phyloP scores from a whole-genome alignment of 1,139 yeast species.

The Kodamaea sp. region DNA sequence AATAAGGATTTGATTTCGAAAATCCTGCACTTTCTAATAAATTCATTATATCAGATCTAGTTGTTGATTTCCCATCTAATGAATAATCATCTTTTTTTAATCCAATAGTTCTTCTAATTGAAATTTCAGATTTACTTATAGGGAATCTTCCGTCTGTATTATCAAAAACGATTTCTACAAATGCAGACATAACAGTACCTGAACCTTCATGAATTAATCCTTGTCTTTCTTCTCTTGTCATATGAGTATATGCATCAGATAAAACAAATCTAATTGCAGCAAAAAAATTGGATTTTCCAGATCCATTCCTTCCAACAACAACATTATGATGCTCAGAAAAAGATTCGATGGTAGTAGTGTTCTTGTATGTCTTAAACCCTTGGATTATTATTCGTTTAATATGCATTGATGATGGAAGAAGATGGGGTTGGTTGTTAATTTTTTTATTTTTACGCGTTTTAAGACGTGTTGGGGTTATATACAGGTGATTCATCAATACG shows the following conservation, averaged over 20 bases:
- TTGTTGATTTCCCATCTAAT: slow-evolving; percentile 71
- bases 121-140: slow-evolving; percentile 61
- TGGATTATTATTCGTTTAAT: slow-evolving; percentile 62
- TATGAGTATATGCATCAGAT: slow-evolving; percentile 84
- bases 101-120: slow-evolving; percentile 85
- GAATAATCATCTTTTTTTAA: slow-evolving; percentile 88
- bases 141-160: slow-evolving; percentile 77
- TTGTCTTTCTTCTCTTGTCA: slow-evolving; percentile 86
- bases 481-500: too few relatives aligned
- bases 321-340: slow-evolving; percentile 84
- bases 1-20: slow-evolving; percentile 86
- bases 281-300: slow-evolving; percentile 94
- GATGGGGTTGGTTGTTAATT: neutral
- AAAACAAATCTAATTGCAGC: slow-evolving; percentile 93
- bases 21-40: slow-evolving; percentile 90
- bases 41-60: slow-evolving; percentile 78
- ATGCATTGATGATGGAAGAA: slow-evolving; percentile 25
- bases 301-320: slow-evolving; percentile 92
- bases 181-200: slow-evolving; percentile 89
- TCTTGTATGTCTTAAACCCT: slow-evolving; percentile 93
- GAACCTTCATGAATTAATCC: slow-evolving; percentile 88
- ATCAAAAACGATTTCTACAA: slow-evolving; percentile 85
- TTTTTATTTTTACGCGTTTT: neutral
- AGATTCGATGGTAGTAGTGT: slow-evolving; percentile 71
- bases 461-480: too few relatives aligned